Base-by-base conservation (phyloP, 2,329 filamentous ascomycete genomes). In the Colletotrichum australisinense region DNA sequence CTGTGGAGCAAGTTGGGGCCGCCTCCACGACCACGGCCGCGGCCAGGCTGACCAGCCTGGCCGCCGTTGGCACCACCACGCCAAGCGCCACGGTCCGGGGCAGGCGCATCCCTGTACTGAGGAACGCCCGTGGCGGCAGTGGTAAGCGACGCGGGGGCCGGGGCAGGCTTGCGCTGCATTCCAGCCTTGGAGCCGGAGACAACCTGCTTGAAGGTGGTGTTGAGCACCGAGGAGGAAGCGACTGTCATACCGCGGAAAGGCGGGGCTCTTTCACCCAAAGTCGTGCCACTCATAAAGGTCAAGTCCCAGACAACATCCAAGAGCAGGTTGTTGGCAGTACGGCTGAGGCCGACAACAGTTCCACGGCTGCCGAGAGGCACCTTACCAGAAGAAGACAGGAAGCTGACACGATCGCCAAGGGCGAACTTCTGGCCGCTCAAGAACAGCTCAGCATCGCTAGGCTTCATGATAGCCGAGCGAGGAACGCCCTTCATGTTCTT, bases 201-300 rank as follows among this genome's bases (percentile, higher is more conserved):
- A 24, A 98, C 89, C 84, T 99, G 97, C 77, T 90, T 93, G 79
- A 95, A 88, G 1, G 92, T 93, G 69, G 97, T 86, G 83, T 99
- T 99, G 42, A 99, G 88, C 2, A 98, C 95, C 0, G 94, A 93
- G n/a, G 93, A 93, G 7, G 93, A 90, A 2, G 95, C 91, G 4
- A 99, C 95, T 0, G 97, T 98, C 81, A 97, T 95, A 65, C 97
- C 97, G 46, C 96, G 92, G 91, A 99, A 99, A 49, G 94, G 92
- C 30, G 95, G 95, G 80, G 96, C 98, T 72, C 97, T 93, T 69
- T 95, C 95, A 72, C 94, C 94, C 19, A 99, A 88, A 0, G 94
- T 97, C 1, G 95, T 98, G 75, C 97, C 97, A 79, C 95, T 97
- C 95, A 99, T 98, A 83, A 99, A 99, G 0, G 95, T 93, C 14